Evolutionary conservation across 1,284 basidiomycete genomes (phyloP), one percentile per base, ranked within the genome.

Genomic region (Amylostereum areolatum): DNA sequence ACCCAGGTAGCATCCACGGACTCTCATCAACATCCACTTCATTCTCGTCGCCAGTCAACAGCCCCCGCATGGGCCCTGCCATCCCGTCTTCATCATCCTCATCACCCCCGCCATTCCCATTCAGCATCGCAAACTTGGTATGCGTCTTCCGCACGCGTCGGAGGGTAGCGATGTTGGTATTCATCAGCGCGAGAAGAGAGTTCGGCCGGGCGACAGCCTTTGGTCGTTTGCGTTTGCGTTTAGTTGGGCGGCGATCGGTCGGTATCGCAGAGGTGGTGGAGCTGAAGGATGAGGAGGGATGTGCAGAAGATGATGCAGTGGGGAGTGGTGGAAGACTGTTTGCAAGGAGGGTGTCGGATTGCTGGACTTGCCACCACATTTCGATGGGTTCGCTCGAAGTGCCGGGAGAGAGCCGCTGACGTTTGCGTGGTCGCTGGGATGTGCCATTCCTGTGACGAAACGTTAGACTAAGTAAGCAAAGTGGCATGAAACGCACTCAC

Each of bases 301-400:
- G 45, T 31, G 51, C 32, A 36, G 47, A 37, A 54, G 64, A n/a
- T 51, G 57, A 29, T 56, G 61, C 50, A 57, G 68, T 45, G 67
- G 73, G 12, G 73, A 72, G 28, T 74, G 57, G 57, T 74, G 71
- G 3, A 70, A 72, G 35, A 84, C 74, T 84, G 52, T 84, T 86
- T 18, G 72, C 75, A 31, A 88, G 65, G 32, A 89, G 69, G 4
- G 68, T 59, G 53, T 85, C 78, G 1, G 77, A 80, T 56, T 80
- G 78, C 47, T 80, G 72, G 5, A 80, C 84, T 33, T 76, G 71
- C 87, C 87, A 90, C 88, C 88, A 90, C 5, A 86, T 65, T 31
- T 83, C 78, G 8, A 75, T 67, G 3, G 74, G 60, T 24, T 78
- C 73, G 35, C 56, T 62, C 29, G 61, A 57, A 24, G 45, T 52